These are phyloP conservation scores for Collybia mongolica DNA, from an alignment of 768 basidiomycete genomes.

Conservation along the genomic window DNA sequence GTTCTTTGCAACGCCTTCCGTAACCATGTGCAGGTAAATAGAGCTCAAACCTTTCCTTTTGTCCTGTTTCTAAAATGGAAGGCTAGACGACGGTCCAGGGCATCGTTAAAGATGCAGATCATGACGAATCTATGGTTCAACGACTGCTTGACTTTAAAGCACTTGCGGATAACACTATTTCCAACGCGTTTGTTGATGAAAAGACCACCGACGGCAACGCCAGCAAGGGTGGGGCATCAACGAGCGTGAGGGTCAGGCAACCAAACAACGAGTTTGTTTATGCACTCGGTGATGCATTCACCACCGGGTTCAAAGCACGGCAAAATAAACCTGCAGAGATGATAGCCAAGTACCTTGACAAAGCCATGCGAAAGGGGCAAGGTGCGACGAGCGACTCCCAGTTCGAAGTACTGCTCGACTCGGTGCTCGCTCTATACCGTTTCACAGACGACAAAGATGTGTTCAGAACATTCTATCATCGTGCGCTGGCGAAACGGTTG, in stretches of 20 bases:
- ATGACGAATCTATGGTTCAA: constrained; percentile 79
- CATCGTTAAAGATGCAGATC: constrained; percentile 63
- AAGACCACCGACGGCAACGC: constrained; percentile 15
- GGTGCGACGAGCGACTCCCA: constrained; percentile 59
- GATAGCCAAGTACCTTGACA: constrained; percentile 90
- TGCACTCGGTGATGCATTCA: constrained; percentile 71
- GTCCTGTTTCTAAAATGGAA: not conserved
- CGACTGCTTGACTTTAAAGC: constrained; percentile 68
- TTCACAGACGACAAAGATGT: constrained; percentile 94
- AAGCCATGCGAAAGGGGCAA: constrained; percentile 85
- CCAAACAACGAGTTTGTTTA: constrained; percentile 61
- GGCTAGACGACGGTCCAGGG: constrained; percentile 50
- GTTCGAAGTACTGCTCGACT: constrained; percentile 64
- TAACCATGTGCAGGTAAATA: constrained; percentile 51
- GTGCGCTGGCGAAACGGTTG: constrained; percentile 83
- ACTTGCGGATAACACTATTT: constrained; percentile 50
- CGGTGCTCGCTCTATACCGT: constrained; percentile 71
- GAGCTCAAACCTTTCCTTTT: constrained; percentile 3
- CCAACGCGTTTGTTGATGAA: constrained; percentile 50
- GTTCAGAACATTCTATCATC: constrained; percentile 90
- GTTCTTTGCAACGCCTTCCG: constrained; percentile 63
- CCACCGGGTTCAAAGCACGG: constrained; percentile 68
- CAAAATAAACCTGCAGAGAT: constrained; percentile 88
- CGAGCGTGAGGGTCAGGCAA: constrained; percentile 30
- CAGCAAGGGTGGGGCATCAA: constrained; percentile 20